A percentile compares a stretch with the other conserved stretches of the same genome.
Evolutionary conservation across 345 rosid species (phyloP).

Genomic region (Moricandia moricandioides): DNA sequence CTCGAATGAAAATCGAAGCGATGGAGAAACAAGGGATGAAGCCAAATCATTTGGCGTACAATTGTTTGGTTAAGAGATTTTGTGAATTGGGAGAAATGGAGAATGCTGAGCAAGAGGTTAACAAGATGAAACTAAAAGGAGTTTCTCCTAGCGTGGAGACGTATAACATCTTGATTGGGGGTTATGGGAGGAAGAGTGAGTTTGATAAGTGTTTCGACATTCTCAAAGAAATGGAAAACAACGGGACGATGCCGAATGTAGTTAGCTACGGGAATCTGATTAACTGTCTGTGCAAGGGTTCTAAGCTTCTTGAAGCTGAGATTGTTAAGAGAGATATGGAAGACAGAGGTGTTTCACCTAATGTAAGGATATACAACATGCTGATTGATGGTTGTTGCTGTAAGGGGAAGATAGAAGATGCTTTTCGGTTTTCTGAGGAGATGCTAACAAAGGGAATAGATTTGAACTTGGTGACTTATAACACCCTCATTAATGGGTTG

Average conservation of each 20-base stretch:
- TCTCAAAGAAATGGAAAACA: slow-evolving; percentile 76
- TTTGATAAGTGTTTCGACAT: slow-evolving; percentile 65
- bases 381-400: slow-evolving; percentile 59
- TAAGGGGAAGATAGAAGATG: slow-evolving; percentile 55
- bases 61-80: slow-evolving; percentile 56
- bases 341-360: slow-evolving; percentile 55
- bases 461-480: slow-evolving; percentile 71
- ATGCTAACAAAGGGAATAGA: slow-evolving; percentile 49
- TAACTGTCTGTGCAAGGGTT: slow-evolving; percentile 63
- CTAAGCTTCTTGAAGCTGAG: slow-evolving; percentile 76
- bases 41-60: slow-evolving; percentile 58
- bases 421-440: slow-evolving; percentile 59
- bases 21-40: slow-evolving; percentile 64
- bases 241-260: slow-evolving; percentile 58
- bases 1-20: slow-evolving; percentile 39
- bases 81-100: slow-evolving; percentile 59
- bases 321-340: slow-evolving; percentile 61
- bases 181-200: slow-evolving; percentile 57
- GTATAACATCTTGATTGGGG: slow-evolving; percentile 60
- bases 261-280: slow-evolving; percentile 72
- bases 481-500: slow-evolving; percentile 66
- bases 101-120: slow-evolving; percentile 60
- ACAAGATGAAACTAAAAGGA: slow-evolving; percentile 61
- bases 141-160: slow-evolving; percentile 58
- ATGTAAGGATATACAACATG: slow-evolving; percentile 68